These are phyloP conservation scores for Azolla pinnata DNA, from an alignment of 75 land plant genomes.

Conservation along the genomic window DNA sequence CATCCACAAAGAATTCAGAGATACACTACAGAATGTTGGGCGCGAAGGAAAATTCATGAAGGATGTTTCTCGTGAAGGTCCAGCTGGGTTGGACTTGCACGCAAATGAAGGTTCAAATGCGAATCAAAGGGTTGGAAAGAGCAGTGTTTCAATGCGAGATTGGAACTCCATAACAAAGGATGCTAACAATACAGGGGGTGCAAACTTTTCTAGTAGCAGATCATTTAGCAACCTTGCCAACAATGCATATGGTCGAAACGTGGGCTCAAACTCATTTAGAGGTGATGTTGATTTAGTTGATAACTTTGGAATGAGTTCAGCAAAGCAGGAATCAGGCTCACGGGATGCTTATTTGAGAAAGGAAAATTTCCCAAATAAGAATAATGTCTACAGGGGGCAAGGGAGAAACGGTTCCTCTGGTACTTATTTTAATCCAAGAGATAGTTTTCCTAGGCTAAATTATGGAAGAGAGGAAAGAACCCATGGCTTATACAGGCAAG, in stretches of 20 bases:
- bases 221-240: background rate
- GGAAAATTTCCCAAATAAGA: background rate
- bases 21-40: constrained; percentile 2
- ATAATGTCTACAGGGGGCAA: background rate
- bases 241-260: constrained; percentile 24
- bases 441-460: constrained; percentile 18
- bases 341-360: background rate
- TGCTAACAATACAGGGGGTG: background rate
- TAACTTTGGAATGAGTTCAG: background rate
- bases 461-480: constrained; percentile 53
- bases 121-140: constrained; percentile 24
- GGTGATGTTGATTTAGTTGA: background rate
- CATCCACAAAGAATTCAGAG: background rate
- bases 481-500: constrained; percentile 30
- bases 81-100: background rate
- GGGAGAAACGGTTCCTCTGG: constrained; percentile 15
- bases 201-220: background rate
- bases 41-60: constrained; percentile 22
- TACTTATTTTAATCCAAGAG: constrained; percentile 2
- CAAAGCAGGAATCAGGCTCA: background rate
- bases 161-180: constrained; percentile 10
- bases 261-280: constrained; percentile 15
- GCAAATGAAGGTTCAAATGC: background rate
- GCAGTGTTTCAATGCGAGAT: constrained; percentile 30
- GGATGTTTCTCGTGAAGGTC: constrained; percentile 18